phyloP scores from a whole-genome alignment of 106 monocot genomes.

The Phalaenopsis equestris region DNA sequence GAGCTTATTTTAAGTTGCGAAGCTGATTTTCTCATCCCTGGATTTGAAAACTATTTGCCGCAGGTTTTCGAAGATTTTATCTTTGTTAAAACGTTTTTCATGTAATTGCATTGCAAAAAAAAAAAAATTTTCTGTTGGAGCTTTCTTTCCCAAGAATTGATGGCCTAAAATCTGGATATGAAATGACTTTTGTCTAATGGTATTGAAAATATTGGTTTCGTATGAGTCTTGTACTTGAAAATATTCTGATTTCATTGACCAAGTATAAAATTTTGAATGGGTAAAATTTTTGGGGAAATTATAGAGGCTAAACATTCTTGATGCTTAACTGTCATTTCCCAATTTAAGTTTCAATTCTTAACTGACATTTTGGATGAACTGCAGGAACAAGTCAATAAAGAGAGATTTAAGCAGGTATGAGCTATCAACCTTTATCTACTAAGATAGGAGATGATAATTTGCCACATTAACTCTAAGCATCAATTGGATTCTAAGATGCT shows the following conservation, averaged over 20 bases:
- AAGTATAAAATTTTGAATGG: background rate
- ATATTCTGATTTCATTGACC: background rate
- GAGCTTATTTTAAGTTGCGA: background rate
- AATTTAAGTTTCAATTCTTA: background rate
- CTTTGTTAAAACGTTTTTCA: background rate
- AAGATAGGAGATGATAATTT: background rate
- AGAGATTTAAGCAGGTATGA: conserved; percentile 11
- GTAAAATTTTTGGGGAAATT: background rate
- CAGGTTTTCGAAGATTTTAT: background rate
- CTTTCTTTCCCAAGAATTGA: background rate
- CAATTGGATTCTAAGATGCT: background rate
- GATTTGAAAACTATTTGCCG: background rate
- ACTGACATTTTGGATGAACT: conserved; percentile 4
- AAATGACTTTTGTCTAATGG: background rate
- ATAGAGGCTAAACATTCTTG: background rate
- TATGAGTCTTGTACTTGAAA: background rate
- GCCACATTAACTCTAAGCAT: background rate
- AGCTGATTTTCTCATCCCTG: background rate
- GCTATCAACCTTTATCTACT: background rate
- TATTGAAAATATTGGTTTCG: background rate
- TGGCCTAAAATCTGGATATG: background rate
- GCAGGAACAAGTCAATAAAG: background rate
- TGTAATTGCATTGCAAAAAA: background rate
- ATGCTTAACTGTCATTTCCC: background rate
- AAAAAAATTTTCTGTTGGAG: no score